Percentiles rank a stretch among this genome's conserved stretches.
Evolutionary conservation across 2,329 filamentous ascomycete genomes (phyloP).

Genomic region (Diaporthe sp.): DNA sequence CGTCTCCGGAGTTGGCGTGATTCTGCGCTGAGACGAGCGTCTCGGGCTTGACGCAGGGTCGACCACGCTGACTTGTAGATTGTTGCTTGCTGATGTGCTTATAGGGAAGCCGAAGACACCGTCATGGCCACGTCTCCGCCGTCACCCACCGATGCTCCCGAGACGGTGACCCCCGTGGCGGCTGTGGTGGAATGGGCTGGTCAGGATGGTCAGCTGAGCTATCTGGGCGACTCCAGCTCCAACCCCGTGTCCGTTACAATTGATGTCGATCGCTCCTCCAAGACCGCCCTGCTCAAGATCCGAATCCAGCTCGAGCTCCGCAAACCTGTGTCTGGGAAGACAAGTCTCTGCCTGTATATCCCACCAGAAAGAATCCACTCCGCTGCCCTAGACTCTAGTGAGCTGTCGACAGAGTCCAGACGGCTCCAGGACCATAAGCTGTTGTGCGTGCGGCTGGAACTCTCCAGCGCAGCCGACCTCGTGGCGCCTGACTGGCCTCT

Average conservation of each 20-base stretch:
- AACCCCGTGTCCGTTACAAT: background rate
- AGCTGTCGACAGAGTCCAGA: background rate
- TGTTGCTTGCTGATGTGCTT: conserved; percentile 23
- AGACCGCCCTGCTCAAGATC: conserved; percentile 20
- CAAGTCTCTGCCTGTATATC: conserved; percentile 24
- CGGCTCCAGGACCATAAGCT: background rate
- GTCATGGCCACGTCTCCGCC: background rate
- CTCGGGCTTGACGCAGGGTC: conserved; percentile 11
- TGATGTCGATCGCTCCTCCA: conserved; percentile 1
- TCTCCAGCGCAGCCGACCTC: conserved; percentile 4
- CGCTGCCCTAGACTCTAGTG: background rate
- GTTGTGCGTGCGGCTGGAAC: background rate
- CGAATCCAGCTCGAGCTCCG: conserved; percentile 24
- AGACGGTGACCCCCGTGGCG: background rate
- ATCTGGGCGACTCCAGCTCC: conserved; percentile 14
- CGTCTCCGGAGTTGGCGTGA: conserved; percentile 1
- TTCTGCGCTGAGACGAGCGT: background rate
- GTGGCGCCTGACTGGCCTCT: conserved; percentile 23
- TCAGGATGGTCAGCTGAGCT: conserved; percentile 8
- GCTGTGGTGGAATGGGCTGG: conserved; percentile 22
- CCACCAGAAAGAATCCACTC: conserved; percentile 23
- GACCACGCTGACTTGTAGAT: background rate
- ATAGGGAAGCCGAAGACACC: background rate
- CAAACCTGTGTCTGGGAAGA: conserved; percentile 4
- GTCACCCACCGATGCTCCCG: background rate